Evolutionary conservation across 257 asterid genomes (phyloP).

Genomic region (Fraxinus cuspidata): DNA sequence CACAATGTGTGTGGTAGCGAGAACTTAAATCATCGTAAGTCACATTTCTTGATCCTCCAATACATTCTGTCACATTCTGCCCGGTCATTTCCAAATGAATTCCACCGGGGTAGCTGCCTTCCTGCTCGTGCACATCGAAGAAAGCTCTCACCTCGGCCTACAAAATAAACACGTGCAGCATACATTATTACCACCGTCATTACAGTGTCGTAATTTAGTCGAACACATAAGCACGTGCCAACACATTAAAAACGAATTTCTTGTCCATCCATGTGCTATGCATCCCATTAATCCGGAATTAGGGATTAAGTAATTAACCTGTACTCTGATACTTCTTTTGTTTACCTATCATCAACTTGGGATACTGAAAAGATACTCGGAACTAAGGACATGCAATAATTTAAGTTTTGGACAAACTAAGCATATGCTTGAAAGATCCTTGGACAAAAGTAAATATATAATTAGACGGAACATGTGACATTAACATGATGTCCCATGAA

Average conservation of each 20-base stretch:
- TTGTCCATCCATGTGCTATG: not conserved
- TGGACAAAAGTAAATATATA: not conserved
- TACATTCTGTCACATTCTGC: slow-evolving; percentile 3
- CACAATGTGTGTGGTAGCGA: not conserved
- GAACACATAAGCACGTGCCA: too few relatives aligned
- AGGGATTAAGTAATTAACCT: not conserved
- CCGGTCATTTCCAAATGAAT: slow-evolving; percentile 7
- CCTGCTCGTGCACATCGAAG: slow-evolving; percentile 10
- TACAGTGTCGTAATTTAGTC: not conserved
- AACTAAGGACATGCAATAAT: not conserved
- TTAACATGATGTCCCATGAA: not conserved
- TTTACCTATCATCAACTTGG: not conserved
- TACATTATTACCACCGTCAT: not conserved
- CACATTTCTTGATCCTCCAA: not conserved
- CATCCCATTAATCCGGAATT: not conserved
- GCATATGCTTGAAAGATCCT: slow-evolving; percentile 26
- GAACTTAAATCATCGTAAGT: not conserved
- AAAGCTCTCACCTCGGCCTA: not conserved
- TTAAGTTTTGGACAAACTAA: slow-evolving; percentile 19
- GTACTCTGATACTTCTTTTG: not conserved
- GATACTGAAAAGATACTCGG: not conserved
- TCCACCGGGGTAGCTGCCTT: slow-evolving; percentile 14
- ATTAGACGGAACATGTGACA: slow-evolving; percentile 15
- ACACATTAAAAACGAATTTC: not conserved
- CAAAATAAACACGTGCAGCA: not conserved